Evolutionary conservation across 257 asterid genomes (phyloP).

Genomic region (Solanum bukasovii): DNA sequence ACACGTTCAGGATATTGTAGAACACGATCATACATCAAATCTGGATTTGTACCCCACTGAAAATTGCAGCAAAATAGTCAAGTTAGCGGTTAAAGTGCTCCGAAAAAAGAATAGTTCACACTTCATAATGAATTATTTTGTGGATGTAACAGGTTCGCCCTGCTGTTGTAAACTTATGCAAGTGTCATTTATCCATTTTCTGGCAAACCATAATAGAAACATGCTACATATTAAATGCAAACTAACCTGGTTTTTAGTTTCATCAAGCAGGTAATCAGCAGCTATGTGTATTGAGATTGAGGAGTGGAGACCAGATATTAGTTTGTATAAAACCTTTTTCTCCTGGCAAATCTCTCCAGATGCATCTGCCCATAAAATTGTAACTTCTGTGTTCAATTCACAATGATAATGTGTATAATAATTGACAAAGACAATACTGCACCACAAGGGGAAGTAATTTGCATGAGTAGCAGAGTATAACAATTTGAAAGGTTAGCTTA

Average conservation of each 20-base stretch:
- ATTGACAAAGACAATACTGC: background rate
- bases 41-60: slow-evolving; percentile 89
- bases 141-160: background rate
- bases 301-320: slow-evolving; percentile 91
- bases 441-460: background rate
- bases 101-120: background rate
- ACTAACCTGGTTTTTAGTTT: slow-evolving; percentile 57
- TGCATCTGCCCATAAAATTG: slow-evolving; percentile 42
- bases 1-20: slow-evolving; percentile 85
- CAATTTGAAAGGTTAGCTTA: background rate
- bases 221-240: background rate
- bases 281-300: slow-evolving; percentile 86
- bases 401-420: background rate
- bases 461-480: background rate
- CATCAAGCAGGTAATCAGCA: slow-evolving; percentile 79
- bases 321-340: slow-evolving; percentile 72
- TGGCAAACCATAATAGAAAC: background rate
- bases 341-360: slow-evolving; percentile 82
- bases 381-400: background rate
- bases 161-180: background rate
- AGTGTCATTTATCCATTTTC: background rate
- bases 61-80: slow-evolving; percentile 17
- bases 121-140: background rate
- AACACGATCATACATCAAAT: slow-evolving; percentile 76
- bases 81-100: background rate